Evolutionary conservation across 2,329 filamentous ascomycete species (phyloP), one percentile per base, ranked within the genome.

Genomic region (Fusarium udum): DNA sequence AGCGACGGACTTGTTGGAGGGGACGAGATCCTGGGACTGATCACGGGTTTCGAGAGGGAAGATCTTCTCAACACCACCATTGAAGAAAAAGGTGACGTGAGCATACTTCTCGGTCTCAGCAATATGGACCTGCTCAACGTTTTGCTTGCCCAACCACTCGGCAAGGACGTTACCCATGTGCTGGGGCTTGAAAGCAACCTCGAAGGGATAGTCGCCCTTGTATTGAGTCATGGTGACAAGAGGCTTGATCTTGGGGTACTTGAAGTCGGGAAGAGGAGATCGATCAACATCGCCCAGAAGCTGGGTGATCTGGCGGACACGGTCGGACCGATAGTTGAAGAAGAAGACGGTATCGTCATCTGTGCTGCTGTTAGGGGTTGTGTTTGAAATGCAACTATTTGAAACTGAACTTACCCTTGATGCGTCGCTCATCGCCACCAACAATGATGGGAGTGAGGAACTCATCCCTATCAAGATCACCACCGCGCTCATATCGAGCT

Each of bases 321-420:
- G 95, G 83, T 99, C 96, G 65, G 96, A 98, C 80, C 96, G 94
- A 89, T 99, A 99, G 91, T 99, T 99, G 93, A 99, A 99, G 91
- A 98, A 98, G 90, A 98, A 98, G 79, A 98, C 89, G 61, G 94
- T 95, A 81, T 99, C 96, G 76, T 93, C 89, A 80, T 98, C 95
- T 95, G n/a, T 31, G 14, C 22, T 20, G 3, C 49, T 40, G 52
- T 75, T 60, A 75, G 66, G 39, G 18, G 24, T 18, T 22, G 36
- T 24, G 13, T n/a, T n/a, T 49, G n/a, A 15, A 48, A 24, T 31
- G 28, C 5, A 39, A n/a, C 14, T 1, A 28, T 46, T 46, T 43
- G 22, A 9, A n/a, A 75, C 22, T 10, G 20, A n/a, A 36, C 85
- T 77, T 84, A 93, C 92, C 93, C 87, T 97, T 91, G 81, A 99